A percentile compares a stretch with the other conserved stretches of the same genome.
Evolutionary conservation across 768 basidiomycete species (phyloP).

Genomic region (Russula lepida): DNA sequence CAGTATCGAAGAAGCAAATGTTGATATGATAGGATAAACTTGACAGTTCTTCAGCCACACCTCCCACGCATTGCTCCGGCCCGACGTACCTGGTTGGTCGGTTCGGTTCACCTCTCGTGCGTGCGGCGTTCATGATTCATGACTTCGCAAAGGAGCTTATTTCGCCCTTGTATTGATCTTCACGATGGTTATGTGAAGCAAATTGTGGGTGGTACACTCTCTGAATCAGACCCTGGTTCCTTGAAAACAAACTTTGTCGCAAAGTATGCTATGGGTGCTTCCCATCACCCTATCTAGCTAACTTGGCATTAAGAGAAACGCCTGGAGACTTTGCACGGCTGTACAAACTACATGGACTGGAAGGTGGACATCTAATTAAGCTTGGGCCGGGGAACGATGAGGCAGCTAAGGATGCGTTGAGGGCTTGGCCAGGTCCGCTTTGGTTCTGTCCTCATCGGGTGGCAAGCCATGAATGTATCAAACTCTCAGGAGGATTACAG

Average conservation of each 20-base stretch:
- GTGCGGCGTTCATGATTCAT: constrained; percentile 3
- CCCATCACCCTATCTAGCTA: neutral
- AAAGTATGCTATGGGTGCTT: constrained; percentile 42
- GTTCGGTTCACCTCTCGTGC: neutral
- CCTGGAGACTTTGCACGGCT: constrained; percentile 73
- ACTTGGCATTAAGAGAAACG: constrained; percentile 47
- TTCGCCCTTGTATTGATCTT: constrained; percentile 94
- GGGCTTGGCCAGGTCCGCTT: constrained; percentile 68
- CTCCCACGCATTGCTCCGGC: constrained; percentile 29
- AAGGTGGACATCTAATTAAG: constrained; percentile 94
- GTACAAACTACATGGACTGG: constrained; percentile 59
- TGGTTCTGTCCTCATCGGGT: neutral
- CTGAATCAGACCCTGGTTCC: constrained; percentile 47
- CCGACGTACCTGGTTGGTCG: neutral
- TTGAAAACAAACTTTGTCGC: constrained; percentile 89
- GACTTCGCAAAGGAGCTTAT: constrained; percentile 36
- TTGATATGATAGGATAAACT: constrained; percentile 28
- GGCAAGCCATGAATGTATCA: neutral
- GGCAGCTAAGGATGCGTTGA: constrained; percentile 79
- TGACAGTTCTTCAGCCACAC: constrained; percentile 38
- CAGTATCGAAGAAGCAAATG: constrained; percentile 26
- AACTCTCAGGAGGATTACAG: constrained; percentile 48
- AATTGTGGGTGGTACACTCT: constrained; percentile 92
- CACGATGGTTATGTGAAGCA: constrained; percentile 96
- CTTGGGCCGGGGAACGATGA: constrained; percentile 83